A percentile compares a stretch with the other conserved stretches of the same genome.
These are phyloP conservation scores for Vigna mungo DNA, from an alignment of 306 rosid species.

Conservation along the genomic window DNA sequence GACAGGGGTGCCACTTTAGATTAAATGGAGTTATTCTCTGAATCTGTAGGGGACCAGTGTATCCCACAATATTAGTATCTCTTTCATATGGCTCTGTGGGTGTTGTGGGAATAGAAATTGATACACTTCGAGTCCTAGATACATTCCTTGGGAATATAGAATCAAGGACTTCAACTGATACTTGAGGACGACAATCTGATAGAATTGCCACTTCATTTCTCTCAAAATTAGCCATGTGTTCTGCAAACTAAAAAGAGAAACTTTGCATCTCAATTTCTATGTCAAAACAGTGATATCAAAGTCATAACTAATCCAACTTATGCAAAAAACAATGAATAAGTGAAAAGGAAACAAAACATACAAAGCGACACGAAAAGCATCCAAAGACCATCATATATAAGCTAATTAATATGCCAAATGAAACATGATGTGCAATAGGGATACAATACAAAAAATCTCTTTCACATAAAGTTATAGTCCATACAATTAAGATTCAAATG, in stretches of 20 bases:
- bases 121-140: conserved; percentile 64
- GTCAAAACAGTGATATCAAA: conserved; percentile 7
- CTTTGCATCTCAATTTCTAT: background rate
- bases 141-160: conserved; percentile 48
- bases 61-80: conserved; percentile 61
- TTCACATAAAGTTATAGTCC: background rate
- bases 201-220: conserved; percentile 69
- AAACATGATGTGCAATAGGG: conserved; percentile 7
- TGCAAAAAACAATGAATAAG: conserved; percentile 21
- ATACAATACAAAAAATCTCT: background rate
- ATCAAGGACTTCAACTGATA: conserved; percentile 45
- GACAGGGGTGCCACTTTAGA: conserved; percentile 44
- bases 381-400: background rate
- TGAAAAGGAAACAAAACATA: conserved; percentile 8
- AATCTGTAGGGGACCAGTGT: conserved; percentile 75
- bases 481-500: background rate
- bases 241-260: conserved; percentile 45
- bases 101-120: conserved; percentile 62
- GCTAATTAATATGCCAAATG: background rate
- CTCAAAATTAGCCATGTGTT: conserved; percentile 60
- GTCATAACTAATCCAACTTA: conserved; percentile 22
- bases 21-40: conserved; percentile 56
- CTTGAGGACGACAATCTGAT: conserved; percentile 49
- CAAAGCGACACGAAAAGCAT: conserved; percentile 4
- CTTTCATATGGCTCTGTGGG: conserved; percentile 54